Base-by-base conservation (phyloP, 2,329 filamentous ascomycete genomes). In the Gnomoniopsis smithogilvyi region DNA sequence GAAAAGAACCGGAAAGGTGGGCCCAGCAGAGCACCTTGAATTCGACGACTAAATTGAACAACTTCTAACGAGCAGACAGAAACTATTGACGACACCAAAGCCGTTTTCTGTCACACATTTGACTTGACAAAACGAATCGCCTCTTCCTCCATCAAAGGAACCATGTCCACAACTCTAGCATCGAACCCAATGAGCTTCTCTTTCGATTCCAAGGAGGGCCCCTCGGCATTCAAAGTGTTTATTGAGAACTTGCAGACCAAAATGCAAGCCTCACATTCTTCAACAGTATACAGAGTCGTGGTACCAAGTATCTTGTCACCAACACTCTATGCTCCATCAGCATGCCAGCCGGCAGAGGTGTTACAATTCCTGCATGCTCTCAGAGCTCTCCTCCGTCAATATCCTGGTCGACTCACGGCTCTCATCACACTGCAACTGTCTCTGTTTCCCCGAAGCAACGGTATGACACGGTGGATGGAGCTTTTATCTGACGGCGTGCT, bases 241-340 rank as follows among this genome's bases (percentile, higher is more conserved):
- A 74, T 96, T 48, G 73, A 77, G 38, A 78, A 83, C 22, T 70
- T 92, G 33, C 77, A 76, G 48, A 74, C 78, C 2, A 84, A 78
- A 60, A 78, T 91, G 61, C 76, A 76, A 43, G 80, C 76, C 58
- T 87, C 82, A 26, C 75, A 85, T 1, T 76, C 85, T 1, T 79
- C 80, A 10, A 83, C 79, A 2, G 78, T 95, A 33, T 94, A 98
- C 71, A 86, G 95, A 50, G 78, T 98, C 41, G 78, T 97, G 49
- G 80, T 98, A n/a, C 94, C 95, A 0, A 88, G 84, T 56, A 80
- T 98, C 11, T 83, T 98, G 24, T 95, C 91, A 3, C 94, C 95
- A n/a, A 88, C 90, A 1, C 72, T 93, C 15, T 98, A 97, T 68
- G 83, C 89, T 24, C 80, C 89, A 2, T 78, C 84, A 26, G 80